phyloP scores from a whole-genome alignment of 2,329 filamentous ascomycete genomes.

The Aquanectria penicillioides region DNA sequence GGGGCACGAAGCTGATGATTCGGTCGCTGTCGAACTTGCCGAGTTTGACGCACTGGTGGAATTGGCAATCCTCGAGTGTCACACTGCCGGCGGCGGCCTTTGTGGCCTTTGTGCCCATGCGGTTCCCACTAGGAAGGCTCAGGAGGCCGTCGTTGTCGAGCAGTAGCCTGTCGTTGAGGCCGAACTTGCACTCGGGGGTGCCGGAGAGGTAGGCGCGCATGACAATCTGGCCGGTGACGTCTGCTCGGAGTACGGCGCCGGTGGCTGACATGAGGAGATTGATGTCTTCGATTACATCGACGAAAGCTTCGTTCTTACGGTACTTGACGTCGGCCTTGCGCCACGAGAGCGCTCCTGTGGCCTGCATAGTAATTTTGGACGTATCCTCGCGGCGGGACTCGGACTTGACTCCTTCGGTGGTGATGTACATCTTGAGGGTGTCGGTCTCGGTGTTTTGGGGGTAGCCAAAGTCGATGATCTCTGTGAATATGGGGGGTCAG shows the following conservation, averaged over 20 bases:
- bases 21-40: constrained; percentile 96
- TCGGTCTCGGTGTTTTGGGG: constrained; percentile 99
- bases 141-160: constrained; percentile 80
- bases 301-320: constrained; percentile 98
- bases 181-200: constrained; percentile 98
- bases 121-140: constrained; percentile 77
- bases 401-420: constrained; percentile 97
- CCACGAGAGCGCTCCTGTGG: constrained; percentile 96
- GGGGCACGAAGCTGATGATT: constrained; percentile 96
- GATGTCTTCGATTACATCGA: constrained; percentile 98
- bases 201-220: constrained; percentile 98
- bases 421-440: constrained; percentile 99
- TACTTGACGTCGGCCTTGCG: constrained; percentile 97
- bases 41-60: constrained; percentile 98
- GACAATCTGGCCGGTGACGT: constrained; percentile 96
- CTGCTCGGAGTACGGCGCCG: constrained; percentile 91
- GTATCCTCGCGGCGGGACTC: constrained; percentile 89
- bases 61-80: constrained; percentile 96
- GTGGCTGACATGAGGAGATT: constrained; percentile 99
- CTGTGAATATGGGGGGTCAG: constrained; percentile 54
- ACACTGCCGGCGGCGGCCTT: constrained; percentile 96
- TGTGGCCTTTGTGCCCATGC: constrained; percentile 85
- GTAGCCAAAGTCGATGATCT: constrained; percentile 99
- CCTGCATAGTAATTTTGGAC: constrained; percentile 99
- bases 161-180: constrained; percentile 92